phyloP scores from a whole-genome alignment of 1,284 basidiomycete species.

The Phellinidium pouzarii region DNA sequence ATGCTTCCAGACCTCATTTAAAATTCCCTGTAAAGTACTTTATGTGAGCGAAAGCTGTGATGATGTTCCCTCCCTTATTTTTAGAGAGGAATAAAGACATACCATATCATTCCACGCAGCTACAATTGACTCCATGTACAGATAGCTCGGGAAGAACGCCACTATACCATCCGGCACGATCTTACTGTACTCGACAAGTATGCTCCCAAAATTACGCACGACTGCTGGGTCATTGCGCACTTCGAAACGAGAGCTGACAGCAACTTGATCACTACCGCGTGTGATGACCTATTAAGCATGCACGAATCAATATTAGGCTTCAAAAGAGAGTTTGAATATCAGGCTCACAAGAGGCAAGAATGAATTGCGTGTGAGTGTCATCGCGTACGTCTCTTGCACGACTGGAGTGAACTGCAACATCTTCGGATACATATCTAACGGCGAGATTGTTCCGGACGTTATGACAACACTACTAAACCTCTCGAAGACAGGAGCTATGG shows the following conservation, averaged over 20 bases:
- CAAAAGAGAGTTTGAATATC: neutral
- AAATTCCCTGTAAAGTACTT: slow-evolving; percentile 68
- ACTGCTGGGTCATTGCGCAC: slow-evolving; percentile 99
- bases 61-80: neutral
- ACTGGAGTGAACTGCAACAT: slow-evolving; percentile 99
- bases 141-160: slow-evolving; percentile 98
- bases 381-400: slow-evolving; percentile 95
- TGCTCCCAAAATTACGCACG: slow-evolving; percentile 97
- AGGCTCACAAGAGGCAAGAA: slow-evolving; percentile 87
- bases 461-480: slow-evolving; percentile 98
- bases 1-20: slow-evolving; percentile 99
- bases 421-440: slow-evolving; percentile 99
- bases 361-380: slow-evolving; percentile 95
- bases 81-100: slow-evolving; percentile 28
- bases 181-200: slow-evolving; percentile 96
- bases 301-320: neutral
- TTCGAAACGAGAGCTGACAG: slow-evolving; percentile 98
- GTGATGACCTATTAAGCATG: slow-evolving; percentile 77
- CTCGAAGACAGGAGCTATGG: slow-evolving; percentile 97
- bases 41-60: neutral
- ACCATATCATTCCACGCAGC: slow-evolving; percentile 99
- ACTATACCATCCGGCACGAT: slow-evolving; percentile 99
- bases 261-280: slow-evolving; percentile 96
- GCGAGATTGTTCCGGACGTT: slow-evolving; percentile 97
- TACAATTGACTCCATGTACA: slow-evolving; percentile 99